Evolutionary conservation across 257 asterid genomes (phyloP).

Genomic region (Leptodermis oblonga): DNA sequence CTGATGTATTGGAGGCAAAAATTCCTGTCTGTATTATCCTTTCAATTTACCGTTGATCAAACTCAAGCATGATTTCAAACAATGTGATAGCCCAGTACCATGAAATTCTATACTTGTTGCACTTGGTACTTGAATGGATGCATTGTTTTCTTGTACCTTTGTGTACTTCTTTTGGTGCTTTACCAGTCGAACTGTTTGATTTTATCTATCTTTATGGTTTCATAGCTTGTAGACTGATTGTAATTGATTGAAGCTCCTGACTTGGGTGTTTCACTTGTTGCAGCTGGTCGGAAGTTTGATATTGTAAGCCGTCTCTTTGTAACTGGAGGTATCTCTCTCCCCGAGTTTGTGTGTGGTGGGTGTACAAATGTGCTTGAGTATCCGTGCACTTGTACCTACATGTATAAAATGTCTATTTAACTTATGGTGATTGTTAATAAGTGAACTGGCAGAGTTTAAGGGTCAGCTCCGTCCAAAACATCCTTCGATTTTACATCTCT

Average conservation of each 20-base stretch:
- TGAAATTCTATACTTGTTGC: neutral
- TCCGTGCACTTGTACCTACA: neutral
- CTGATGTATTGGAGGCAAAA: neutral
- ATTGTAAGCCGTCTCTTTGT: conserved; percentile 24
- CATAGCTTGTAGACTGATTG: neutral
- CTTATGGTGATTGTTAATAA: neutral
- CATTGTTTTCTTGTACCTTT: neutral
- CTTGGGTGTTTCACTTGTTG: conserved; percentile 15
- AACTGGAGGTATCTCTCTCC: conserved; percentile 40
- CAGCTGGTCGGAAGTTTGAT: conserved; percentile 46
- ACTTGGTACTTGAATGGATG: neutral
- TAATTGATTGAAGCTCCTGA: conserved; percentile 18
- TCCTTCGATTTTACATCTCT: neutral
- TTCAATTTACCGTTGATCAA: neutral
- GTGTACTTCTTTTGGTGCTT: neutral
- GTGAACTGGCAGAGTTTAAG: neutral
- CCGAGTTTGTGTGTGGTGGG: neutral
- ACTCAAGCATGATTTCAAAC: neutral
- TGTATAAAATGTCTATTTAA: neutral
- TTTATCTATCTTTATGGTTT: neutral
- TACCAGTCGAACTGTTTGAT: neutral
- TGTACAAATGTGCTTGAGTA: neutral
- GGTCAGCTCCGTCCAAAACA: neutral
- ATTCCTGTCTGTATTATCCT: neutral
- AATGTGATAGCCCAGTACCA: neutral